Evolutionary conservation across 495 filamentous ascomycete genomes (phyloP).

Genomic region (Talaromyces wortmannii): DNA sequence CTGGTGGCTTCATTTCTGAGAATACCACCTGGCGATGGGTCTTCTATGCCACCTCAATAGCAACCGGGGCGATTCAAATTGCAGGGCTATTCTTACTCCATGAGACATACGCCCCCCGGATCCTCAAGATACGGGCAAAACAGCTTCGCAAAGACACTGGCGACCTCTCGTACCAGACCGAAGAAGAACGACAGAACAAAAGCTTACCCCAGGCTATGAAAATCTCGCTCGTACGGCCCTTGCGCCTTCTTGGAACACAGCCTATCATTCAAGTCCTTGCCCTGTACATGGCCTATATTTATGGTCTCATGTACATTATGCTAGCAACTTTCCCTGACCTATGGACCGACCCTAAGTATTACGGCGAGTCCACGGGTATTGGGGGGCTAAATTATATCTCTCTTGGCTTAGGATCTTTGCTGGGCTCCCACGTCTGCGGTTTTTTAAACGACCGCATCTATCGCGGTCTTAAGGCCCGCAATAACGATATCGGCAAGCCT

Average conservation of each 20-base stretch:
- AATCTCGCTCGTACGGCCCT: constrained; percentile 38
- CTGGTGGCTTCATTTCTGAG: constrained; percentile 60
- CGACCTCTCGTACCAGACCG: constrained; percentile 55
- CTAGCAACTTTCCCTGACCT: constrained; percentile 62
- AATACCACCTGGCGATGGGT: constrained; percentile 67
- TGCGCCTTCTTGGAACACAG: constrained; percentile 53
- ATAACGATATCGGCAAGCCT: constrained; percentile 49
- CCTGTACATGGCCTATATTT: constrained; percentile 61
- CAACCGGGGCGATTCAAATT: constrained; percentile 53
- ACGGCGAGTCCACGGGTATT: constrained; percentile 53
- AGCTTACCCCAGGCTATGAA: no score
- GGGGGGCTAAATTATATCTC: constrained; percentile 66
- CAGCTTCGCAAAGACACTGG: constrained; percentile 56
- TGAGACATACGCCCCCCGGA: constrained; percentile 62
- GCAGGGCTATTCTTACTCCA: constrained; percentile 60
- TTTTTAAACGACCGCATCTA: constrained; percentile 63
- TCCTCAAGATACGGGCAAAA: constrained; percentile 50
- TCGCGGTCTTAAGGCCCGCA: constrained; percentile 48
- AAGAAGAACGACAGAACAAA: constrained; percentile 43
- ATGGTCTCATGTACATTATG: constrained; percentile 67
- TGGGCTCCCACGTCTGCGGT: constrained; percentile 56
- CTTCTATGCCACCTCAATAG: constrained; percentile 58
- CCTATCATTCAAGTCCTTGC: constrained; percentile 54
- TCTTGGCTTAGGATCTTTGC: constrained; percentile 58
- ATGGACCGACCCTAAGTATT: constrained; percentile 45